These are phyloP conservation scores for Penicillium sp. DNA, from an alignment of 2,329 filamentous ascomycete genomes.

Conservation along the genomic window DNA sequence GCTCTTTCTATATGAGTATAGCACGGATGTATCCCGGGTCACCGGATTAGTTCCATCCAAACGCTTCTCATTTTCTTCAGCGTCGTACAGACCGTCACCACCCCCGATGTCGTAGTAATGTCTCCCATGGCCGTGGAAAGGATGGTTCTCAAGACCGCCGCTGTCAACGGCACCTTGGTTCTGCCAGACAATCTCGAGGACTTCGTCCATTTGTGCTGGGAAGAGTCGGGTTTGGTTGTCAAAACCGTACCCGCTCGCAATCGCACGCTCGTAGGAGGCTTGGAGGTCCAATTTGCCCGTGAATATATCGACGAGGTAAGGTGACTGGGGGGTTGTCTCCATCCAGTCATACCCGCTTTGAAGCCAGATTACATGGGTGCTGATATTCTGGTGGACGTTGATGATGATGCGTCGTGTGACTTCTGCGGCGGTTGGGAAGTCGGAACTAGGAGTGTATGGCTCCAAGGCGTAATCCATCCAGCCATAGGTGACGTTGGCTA, in stretches of 20 bases:
- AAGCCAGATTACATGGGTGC: conserved; percentile 26
- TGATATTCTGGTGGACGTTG: conserved; percentile 23
- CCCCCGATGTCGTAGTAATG: conserved; percentile 51
- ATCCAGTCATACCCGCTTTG: conserved; percentile 52
- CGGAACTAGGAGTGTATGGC: conserved; percentile 14
- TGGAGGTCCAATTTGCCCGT: conserved; percentile 38
- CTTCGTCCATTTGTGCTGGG: conserved; percentile 49
- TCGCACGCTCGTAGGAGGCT: conserved; percentile 42
- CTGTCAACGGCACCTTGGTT: conserved; percentile 32
- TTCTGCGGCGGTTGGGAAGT: conserved; percentile 39
- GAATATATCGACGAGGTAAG: conserved; percentile 53
- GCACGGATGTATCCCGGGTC: conserved; percentile 53
- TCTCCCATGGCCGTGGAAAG: conserved; percentile 50
- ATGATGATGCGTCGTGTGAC: conserved; percentile 8
- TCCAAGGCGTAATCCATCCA: conserved; percentile 28
- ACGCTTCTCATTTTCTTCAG: conserved; percentile 44
- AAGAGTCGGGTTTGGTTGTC: conserved; percentile 45
- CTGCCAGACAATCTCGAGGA: conserved; percentile 49
- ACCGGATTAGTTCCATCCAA: conserved; percentile 44
- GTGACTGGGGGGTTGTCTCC: conserved; percentile 38
- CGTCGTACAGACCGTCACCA: conserved; percentile 50
- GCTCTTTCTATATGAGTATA: conserved; percentile 56
- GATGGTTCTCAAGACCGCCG: conserved; percentile 44
- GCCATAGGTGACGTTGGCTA: neutral
- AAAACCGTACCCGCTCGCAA: conserved; percentile 34